phyloP scores from a whole-genome alignment of 2,329 filamentous ascomycete genomes.

The Arthrobotrys conoides region DNA sequence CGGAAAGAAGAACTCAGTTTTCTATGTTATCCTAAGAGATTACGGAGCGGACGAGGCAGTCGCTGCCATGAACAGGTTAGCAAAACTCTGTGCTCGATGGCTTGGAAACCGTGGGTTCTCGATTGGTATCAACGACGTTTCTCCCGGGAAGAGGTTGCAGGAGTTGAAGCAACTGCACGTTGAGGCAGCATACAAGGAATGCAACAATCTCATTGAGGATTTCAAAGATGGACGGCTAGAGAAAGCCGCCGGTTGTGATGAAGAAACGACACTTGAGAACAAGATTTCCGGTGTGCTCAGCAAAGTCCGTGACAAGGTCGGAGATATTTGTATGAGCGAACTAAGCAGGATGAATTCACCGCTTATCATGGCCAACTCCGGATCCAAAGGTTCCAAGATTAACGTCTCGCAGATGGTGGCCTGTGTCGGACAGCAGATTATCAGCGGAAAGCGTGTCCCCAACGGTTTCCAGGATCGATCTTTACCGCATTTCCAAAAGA shows the following conservation, averaged over 20 bases:
- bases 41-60: slow-evolving; percentile 91
- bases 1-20: slow-evolving; percentile 97
- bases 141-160: slow-evolving; percentile 80
- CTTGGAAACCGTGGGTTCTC: slow-evolving; percentile 94
- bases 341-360: slow-evolving; percentile 93
- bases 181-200: slow-evolving; percentile 81
- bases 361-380: slow-evolving; percentile 95
- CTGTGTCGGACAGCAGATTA: slow-evolving; percentile 97
- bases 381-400: slow-evolving; percentile 96
- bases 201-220: slow-evolving; percentile 83
- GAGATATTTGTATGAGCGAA: slow-evolving; percentile 89
- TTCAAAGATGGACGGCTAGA: slow-evolving; percentile 85
- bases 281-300: slow-evolving; percentile 90
- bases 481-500: slow-evolving; percentile 94
- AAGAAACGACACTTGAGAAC: slow-evolving; percentile 93
- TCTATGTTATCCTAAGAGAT: slow-evolving; percentile 95
- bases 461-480: slow-evolving; percentile 97
- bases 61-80: slow-evolving; percentile 91
- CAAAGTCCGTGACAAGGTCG: slow-evolving; percentile 90
- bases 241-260: slow-evolving; percentile 88
- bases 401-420: slow-evolving; percentile 99
- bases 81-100: slow-evolving; percentile 89
- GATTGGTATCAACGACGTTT: slow-evolving; percentile 95
- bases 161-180: slow-evolving; percentile 83
- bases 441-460: slow-evolving; percentile 89